A percentile compares a stretch with the other conserved stretches of the same genome.
Conservation (phyloP, 208 protist genomes). For the Phytomonas francai region DNA sequence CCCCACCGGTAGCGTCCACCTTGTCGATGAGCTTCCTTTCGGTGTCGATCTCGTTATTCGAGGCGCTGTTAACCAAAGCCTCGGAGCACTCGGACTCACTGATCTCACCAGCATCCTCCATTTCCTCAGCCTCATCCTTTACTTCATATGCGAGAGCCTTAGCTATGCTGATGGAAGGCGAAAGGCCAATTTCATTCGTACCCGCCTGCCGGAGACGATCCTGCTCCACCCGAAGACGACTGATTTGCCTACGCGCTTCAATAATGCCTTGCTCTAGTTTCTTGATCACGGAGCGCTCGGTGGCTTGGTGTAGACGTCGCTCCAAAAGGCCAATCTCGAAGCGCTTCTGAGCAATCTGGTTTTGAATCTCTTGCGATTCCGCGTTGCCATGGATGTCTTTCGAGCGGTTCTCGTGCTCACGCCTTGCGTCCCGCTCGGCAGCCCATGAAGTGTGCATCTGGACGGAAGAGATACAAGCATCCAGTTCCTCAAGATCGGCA, state of each 20-base stretch:
- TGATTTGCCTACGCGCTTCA: constrained; percentile 58
- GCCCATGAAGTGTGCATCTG: constrained; percentile 66
- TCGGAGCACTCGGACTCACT: neutral
- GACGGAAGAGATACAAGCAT: constrained; percentile 77
- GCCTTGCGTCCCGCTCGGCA: constrained; percentile 42
- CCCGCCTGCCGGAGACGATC: constrained; percentile 73
- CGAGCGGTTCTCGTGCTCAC: constrained; percentile 29
- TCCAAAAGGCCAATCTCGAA: constrained; percentile 77
- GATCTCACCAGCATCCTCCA: neutral
- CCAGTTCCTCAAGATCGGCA: constrained; percentile 81
- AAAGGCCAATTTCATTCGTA: constrained; percentile 45
- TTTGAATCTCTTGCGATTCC: constrained; percentile 35
- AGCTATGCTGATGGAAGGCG: constrained; percentile 64
- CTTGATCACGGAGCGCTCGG: constrained; percentile 42
- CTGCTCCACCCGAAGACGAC: constrained; percentile 75
- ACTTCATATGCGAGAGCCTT: constrained; percentile 60
- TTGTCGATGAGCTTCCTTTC: neutral
- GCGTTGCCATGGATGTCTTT: constrained; percentile 19
- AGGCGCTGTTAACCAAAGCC: neutral
- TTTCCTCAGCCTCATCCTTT: constrained; percentile 8
- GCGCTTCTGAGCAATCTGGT: constrained; percentile 55
- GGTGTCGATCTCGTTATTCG: constrained; percentile 12
- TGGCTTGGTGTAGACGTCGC: constrained; percentile 76
- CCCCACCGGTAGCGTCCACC: neutral
- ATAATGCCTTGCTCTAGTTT: constrained; percentile 78